Conservation (phyloP, 148 eudicot genomes). For the Rheum nobile region DNA sequence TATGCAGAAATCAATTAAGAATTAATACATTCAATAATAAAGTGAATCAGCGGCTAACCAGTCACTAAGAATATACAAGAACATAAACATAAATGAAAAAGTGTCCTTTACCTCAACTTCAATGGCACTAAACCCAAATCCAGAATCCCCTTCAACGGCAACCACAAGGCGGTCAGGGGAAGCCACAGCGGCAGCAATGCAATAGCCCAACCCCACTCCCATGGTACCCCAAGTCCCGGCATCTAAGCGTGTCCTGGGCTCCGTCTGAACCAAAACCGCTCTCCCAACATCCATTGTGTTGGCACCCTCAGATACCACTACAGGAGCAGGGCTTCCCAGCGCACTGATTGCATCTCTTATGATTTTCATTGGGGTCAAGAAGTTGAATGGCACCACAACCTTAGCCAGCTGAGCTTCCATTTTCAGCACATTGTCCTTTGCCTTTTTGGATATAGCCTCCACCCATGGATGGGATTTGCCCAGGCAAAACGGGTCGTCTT, state of each 20-base stretch:
- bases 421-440: constrained; percentile 62
- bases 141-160: constrained; percentile 99
- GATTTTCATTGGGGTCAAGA: constrained; percentile 82
- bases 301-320: constrained; percentile 90
- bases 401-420: constrained; percentile 79
- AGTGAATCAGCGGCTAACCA: background rate
- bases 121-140: constrained; percentile 97
- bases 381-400: constrained; percentile 90
- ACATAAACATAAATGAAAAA: too few species aligned
- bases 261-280: constrained; percentile 71
- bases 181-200: constrained; percentile 98
- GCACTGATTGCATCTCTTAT: constrained; percentile 71
- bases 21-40: background rate
- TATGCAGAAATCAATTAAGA: background rate
- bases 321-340: constrained; percentile 78
- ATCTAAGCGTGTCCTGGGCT: constrained; percentile 97
- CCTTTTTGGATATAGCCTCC: constrained; percentile 54
- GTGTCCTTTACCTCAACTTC: constrained; percentile 75
- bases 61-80: too few species aligned
- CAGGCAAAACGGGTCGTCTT: constrained; percentile 84
- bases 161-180: constrained; percentile 92
- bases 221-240: constrained; percentile 99
- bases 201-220: constrained; percentile 98
- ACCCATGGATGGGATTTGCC: constrained; percentile 80
- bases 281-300: constrained; percentile 97